phyloP scores from a whole-genome alignment of 495 filamentous ascomycete species.

The Aspergillus ostianus region DNA sequence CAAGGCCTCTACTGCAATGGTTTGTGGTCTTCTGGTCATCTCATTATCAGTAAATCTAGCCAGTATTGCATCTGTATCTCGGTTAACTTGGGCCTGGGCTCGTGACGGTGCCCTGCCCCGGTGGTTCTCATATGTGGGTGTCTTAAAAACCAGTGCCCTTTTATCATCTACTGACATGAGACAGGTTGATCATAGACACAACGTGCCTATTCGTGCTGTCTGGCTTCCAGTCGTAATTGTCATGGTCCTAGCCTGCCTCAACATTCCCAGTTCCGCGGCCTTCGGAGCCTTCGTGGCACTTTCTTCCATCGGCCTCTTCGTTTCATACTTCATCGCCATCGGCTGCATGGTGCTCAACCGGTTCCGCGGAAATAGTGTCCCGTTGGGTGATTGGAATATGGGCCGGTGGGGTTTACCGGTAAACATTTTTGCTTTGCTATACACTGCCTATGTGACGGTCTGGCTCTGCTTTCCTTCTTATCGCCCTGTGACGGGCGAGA shows the following conservation, averaged over 20 bases:
- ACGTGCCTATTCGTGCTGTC: constrained; percentile 39
- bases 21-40: constrained; percentile 41
- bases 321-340: constrained; percentile 42
- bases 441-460: constrained; percentile 21
- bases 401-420: constrained; percentile 23
- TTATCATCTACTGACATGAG: not conserved
- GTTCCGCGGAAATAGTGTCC: constrained; percentile 11
- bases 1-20: constrained; percentile 43
- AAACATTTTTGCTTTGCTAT: constrained; percentile 26
- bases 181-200: constrained; percentile 30
- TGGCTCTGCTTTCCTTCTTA: constrained; percentile 26
- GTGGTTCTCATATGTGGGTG: constrained; percentile 36
- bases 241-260: constrained; percentile 52
- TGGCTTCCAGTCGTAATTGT: constrained; percentile 47
- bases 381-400: constrained; percentile 22
- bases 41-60: constrained; percentile 35
- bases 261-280: constrained; percentile 51
- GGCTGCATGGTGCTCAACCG: constrained; percentile 36
- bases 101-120: constrained; percentile 39
- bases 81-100: constrained; percentile 41
- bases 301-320: constrained; percentile 36
- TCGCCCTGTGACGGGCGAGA: constrained; percentile 24
- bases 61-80: constrained; percentile 31
- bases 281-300: constrained; percentile 54
- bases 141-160: not conserved